Conservation (phyloP, 371 early-diverging fungal species). For the Haplosporangium sp. region DNA sequence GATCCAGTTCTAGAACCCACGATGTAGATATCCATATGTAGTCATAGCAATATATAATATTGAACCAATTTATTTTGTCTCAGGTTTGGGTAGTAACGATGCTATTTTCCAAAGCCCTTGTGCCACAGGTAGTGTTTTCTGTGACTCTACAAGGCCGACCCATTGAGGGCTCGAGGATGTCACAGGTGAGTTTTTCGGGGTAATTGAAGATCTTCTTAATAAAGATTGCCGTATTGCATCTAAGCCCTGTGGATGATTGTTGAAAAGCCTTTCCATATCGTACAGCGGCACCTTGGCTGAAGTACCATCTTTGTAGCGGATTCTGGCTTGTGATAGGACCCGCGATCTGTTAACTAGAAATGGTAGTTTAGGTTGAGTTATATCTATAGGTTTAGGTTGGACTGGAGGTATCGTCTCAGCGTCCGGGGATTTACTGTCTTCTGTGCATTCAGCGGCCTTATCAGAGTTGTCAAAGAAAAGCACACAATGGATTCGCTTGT, state of each 20-base stretch:
- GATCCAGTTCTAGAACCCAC: conserved; percentile 6
- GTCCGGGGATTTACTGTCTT: background rate
- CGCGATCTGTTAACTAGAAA: background rate
- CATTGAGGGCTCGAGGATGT: background rate
- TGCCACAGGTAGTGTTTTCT: conserved; percentile 1
- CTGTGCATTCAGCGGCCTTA: background rate
- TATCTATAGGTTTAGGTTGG: background rate
- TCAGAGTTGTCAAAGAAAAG: conserved; percentile 7
- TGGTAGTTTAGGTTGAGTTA: conserved; percentile 16
- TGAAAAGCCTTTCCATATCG: conserved; percentile 30
- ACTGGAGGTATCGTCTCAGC: too few species aligned
- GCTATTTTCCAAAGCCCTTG: conserved; percentile 35
- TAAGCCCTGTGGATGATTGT: conserved; percentile 25
- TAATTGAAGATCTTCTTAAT: background rate
- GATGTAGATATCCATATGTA: background rate
- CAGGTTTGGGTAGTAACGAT: conserved; percentile 6
- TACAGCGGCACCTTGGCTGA: conserved; percentile 17
- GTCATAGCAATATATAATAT: conserved; percentile 4
- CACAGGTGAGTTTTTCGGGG: background rate
- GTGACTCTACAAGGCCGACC: conserved; percentile 21
- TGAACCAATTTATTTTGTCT: background rate
- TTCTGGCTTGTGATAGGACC: background rate
- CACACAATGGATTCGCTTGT: conserved; percentile 22
- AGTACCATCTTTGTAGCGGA: background rate
- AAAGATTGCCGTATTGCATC: conserved; percentile 14